Base-by-base conservation (phyloP, 306 rosid species). In the Citrullus mucosospermus region DNA sequence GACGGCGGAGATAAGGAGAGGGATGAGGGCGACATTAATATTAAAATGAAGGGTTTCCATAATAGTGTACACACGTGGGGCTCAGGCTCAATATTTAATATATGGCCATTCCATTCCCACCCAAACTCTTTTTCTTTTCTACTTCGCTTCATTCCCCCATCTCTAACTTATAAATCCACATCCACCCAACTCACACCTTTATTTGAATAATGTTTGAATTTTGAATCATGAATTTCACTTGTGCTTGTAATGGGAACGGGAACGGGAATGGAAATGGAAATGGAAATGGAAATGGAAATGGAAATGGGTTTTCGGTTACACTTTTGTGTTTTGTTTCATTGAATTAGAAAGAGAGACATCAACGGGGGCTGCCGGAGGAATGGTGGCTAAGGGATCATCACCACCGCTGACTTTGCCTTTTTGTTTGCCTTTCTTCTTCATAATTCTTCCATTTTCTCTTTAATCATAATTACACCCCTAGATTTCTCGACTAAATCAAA, bases 301-400 rank as follows among this genome's bases (percentile, higher is more conserved):
- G 14, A 11, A 53, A 16, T 53, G 7, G 62, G 62, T 77, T 86
- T 75, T 87, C 94, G 34, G 96, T 94, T 92, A 90, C 94, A 78
- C 77, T 76, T 83, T 65, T 43, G 17, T 2, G 17, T 36, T 18
- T 32, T 17, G 48, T 17, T 50, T 28, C 41, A 28, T 74, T 53
- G 4, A 73, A 44, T 60, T 57, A 82, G 48, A 81, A 8, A 39
- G 57, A 77, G 48, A 82, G 54, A 56, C 66, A 25, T 34, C 16
- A 46, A 38, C 65, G 61, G 65, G 54, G 41, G 36, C 38, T 1
- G 48, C 76, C 43, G 81, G 84, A 55, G 72, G 79, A 75, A 79
- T 70, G 32, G 68, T 38, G 74, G 65, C 78, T 81, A 77, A 55
- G 77, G 65, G 38, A n/a, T 18, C 41, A 22, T 58, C 63, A 58